Evolutionary conservation across 768 basidiomycete genomes (phyloP).

Genomic region (Collybiopsis confluens): DNA sequence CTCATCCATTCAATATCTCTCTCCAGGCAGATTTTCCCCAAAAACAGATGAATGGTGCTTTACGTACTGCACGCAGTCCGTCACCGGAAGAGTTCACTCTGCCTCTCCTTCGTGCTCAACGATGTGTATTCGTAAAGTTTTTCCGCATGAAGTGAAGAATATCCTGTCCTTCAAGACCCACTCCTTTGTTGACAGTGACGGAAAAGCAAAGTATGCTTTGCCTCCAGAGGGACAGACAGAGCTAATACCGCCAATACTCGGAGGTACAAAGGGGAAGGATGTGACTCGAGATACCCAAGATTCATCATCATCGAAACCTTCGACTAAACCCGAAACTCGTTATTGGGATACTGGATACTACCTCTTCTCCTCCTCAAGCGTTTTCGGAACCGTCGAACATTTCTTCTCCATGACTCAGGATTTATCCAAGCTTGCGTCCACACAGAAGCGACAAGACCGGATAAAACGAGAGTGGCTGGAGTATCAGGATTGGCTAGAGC

Average conservation of each 20-base stretch:
- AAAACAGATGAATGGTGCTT: constrained; percentile 64
- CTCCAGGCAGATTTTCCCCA: constrained; percentile 53
- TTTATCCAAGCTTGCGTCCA: constrained; percentile 45
- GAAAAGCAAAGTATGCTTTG: constrained; percentile 54
- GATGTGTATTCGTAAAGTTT: constrained; percentile 57
- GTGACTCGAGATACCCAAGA: constrained; percentile 25
- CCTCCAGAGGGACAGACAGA: constrained; percentile 61
- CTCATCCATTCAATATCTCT: neutral
- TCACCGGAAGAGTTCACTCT: constrained; percentile 45
- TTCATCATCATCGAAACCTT: neutral
- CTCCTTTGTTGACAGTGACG: constrained; percentile 30
- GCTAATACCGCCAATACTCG: constrained; percentile 41
- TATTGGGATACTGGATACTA: constrained; percentile 79
- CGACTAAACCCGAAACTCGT: constrained; percentile 33
- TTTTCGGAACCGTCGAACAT: constrained; percentile 50
- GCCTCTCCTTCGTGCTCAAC: constrained; percentile 48
- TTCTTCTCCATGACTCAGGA: constrained; percentile 55
- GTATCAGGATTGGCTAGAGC: constrained; percentile 41
- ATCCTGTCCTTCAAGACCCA: constrained; percentile 40
- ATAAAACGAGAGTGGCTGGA: constrained; percentile 44
- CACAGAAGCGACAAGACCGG: constrained; percentile 35
- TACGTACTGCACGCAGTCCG: constrained; percentile 56
- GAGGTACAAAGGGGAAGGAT: constrained; percentile 31
- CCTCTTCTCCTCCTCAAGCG: constrained; percentile 58
- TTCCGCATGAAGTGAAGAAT: constrained; percentile 61